These are phyloP conservation scores for Herpetomonas samuelpessoai DNA, from an alignment of 208 protist species.

Conservation along the genomic window DNA sequence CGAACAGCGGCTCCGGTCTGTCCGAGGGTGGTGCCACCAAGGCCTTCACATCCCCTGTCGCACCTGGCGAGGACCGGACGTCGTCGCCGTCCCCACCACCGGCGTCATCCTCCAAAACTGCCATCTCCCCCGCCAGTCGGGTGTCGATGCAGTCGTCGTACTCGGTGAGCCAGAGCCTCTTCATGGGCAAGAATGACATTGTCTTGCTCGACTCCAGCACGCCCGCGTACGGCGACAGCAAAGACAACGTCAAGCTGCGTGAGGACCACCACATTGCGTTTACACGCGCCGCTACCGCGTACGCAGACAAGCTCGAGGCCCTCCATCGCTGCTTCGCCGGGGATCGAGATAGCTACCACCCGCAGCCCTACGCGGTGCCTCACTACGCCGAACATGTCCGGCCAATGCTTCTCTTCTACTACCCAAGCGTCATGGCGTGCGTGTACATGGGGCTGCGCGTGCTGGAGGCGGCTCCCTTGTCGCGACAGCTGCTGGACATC, in stretches of 20 bases:
- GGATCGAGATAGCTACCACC: slow-evolving; percentile 32
- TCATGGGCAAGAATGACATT: not conserved
- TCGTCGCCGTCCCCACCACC: not conserved
- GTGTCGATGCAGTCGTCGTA: not conserved
- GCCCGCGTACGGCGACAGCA: slow-evolving; percentile 37
- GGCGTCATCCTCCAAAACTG: not conserved
- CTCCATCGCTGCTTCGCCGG: slow-evolving; percentile 49
- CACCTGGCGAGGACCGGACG: not conserved
- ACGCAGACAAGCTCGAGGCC: slow-evolving; percentile 57
- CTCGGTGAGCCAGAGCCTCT: not conserved
- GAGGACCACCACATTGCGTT: slow-evolving; percentile 58
- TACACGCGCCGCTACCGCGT: slow-evolving; percentile 30
- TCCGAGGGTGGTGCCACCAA: not conserved
- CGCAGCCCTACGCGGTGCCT: slow-evolving; percentile 73
- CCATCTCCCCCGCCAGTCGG: not conserved
- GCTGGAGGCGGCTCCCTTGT: slow-evolving; percentile 58
- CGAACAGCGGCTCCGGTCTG: not conserved
- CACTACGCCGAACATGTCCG: slow-evolving; percentile 85
- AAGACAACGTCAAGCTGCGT: slow-evolving; percentile 42
- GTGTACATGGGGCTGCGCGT: slow-evolving; percentile 76
- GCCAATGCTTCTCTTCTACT: slow-evolving; percentile 65
- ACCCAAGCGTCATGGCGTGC: slow-evolving; percentile 58
- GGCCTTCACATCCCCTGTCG: not conserved
- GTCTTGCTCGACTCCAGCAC: slow-evolving; percentile 35
- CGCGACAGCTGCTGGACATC: slow-evolving; percentile 54